Evolutionary conservation across 345 rosid species (phyloP).

Genomic region (Physaria fendleri): DNA sequence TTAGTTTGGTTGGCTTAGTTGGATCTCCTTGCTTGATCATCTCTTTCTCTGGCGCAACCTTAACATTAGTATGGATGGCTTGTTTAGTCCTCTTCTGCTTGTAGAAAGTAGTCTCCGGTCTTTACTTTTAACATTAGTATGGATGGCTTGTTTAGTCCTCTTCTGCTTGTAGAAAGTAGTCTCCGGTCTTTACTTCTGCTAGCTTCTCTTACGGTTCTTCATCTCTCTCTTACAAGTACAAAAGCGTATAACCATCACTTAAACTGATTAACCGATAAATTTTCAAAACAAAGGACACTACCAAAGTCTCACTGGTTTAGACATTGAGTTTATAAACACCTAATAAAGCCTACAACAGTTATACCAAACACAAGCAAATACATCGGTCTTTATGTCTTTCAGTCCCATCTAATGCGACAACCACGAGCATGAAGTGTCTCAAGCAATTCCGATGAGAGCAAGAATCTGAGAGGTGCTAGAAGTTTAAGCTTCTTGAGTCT

Average conservation of each 20-base stretch:
- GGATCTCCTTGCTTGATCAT: too few species aligned
- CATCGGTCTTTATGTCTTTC: slow-evolving; percentile 4
- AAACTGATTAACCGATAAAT: neutral
- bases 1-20: too few species aligned
- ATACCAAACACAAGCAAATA: neutral
- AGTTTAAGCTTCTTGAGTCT: slow-evolving; percentile 84
- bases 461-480: slow-evolving; percentile 51
- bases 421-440: slow-evolving; percentile 62
- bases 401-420: slow-evolving; percentile 82
- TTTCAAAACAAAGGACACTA: neutral
- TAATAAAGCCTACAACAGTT: neutral
- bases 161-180: too few species aligned
- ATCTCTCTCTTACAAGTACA: neutral
- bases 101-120: too few species aligned
- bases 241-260: neutral
- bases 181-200: too few species aligned
- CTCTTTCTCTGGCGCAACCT: too few species aligned
- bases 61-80: too few species aligned
- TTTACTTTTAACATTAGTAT: too few species aligned
- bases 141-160: too few species aligned
- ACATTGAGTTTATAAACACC: neutral
- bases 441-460: slow-evolving; percentile 62
- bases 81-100: too few species aligned
- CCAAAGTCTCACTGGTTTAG: neutral
- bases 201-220: too few species aligned